phyloP scores from a whole-genome alignment of 129 eudicot species.

The Flaveria ramosissima region DNA sequence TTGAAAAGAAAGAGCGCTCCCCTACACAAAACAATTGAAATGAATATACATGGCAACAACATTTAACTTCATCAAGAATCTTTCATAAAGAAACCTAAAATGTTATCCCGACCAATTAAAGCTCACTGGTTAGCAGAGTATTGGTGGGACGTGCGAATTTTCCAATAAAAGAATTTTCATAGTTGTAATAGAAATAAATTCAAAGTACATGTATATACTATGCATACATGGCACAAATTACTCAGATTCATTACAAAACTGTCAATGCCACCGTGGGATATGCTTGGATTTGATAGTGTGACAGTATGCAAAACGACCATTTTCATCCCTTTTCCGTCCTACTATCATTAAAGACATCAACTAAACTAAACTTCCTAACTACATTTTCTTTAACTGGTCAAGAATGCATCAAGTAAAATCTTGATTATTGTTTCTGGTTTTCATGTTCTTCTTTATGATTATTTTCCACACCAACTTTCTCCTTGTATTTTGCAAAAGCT shows the following conservation, averaged over 20 bases:
- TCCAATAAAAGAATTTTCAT: background rate
- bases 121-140: too few relatives aligned
- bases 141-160: too few relatives aligned
- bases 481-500: constrained; percentile 71
- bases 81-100: too few relatives aligned
- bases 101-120: too few relatives aligned
- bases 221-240: background rate
- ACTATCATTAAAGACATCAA: background rate
- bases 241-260: background rate
- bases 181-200: background rate
- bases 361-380: constrained; percentile 17
- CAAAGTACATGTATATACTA: background rate
- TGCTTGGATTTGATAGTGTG: background rate
- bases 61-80: background rate
- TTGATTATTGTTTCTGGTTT: constrained; percentile 25
- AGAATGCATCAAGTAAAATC: background rate
- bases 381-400: background rate
- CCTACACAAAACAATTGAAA: background rate
- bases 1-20: background rate
- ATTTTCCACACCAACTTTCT: constrained; percentile 43
- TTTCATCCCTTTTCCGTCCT: background rate
- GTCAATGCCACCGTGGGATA: background rate
- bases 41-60: too few relatives aligned
- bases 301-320: background rate
- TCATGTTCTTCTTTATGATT: constrained; percentile 30